Evolutionary conservation across 495 filamentous ascomycete species (phyloP), one percentile per base, ranked within the genome.

Genomic region (Penicillium paxilli): DNA sequence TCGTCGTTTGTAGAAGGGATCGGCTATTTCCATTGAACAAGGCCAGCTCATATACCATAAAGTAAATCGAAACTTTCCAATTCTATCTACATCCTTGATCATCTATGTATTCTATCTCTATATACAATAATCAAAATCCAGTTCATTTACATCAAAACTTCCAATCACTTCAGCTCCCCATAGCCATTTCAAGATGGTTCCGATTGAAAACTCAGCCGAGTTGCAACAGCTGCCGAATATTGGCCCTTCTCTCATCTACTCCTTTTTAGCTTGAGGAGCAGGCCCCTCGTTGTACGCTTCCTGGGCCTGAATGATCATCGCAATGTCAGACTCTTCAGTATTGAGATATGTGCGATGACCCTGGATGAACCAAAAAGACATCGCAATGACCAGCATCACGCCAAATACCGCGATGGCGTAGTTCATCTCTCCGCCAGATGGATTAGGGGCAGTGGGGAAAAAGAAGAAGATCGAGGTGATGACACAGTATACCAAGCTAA

Each of bases 391-490:
- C 30, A 78, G 59, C 74, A 78, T 78, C 14, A 76, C 74, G 0
- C 74, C 74, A 52, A 76, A 78, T 4, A 78, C 75, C 0, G 65
- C 75, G 57, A 78, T 75, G 8, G 75, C 75, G 26, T 73, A 78
- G 38, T 78, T 78, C 75, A 76, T 78, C 21, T 76, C 72, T 12
- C 64, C 55, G 0, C 70, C 61, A 0, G 68, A 54, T 0, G 75
- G 75, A 22, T 70, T 68, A n/a, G 75, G 69, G 7, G 46, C 56
- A 2, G 64, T 56, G 0, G 75, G 75, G 52, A 78, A 78, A 52
- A 78, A 68, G 61, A 78, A 78, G 46, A 78, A 78, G 0, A 78
- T 60, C 0, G 73, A 74, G 2, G 73, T 76, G 11, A 78, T 60
- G 51, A 30, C 52, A 55, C 75, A 78, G 37, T 76, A 76, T 1